Evolutionary conservation across 805 yeast species (phyloP).

Genomic region (Candida loeiensis): DNA sequence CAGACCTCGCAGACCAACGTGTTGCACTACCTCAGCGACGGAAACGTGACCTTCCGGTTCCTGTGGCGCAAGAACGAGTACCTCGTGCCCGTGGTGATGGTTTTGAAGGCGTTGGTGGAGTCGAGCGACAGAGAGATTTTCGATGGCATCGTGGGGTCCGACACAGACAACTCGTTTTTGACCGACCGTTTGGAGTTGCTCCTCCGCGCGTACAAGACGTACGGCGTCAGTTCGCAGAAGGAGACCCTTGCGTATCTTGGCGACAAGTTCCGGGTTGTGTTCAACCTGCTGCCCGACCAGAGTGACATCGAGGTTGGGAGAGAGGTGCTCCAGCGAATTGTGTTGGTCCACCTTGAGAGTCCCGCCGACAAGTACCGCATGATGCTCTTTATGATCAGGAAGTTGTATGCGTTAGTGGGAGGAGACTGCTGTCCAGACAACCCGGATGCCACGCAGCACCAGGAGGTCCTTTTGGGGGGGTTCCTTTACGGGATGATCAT

Average conservation of each 20-base stretch:
- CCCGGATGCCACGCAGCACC: slow-evolving; percentile 99
- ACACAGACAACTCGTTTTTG: slow-evolving; percentile 81
- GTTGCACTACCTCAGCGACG: slow-evolving; percentile 91
- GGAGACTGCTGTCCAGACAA: slow-evolving; percentile 97
- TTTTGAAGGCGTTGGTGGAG: slow-evolving; percentile 83
- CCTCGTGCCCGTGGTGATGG: slow-evolving; percentile 88
- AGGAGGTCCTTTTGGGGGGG: slow-evolving; percentile 93
- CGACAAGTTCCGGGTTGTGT: slow-evolving; percentile 90
- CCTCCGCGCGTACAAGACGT: slow-evolving; percentile 81
- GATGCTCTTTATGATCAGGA: slow-evolving; percentile 92
- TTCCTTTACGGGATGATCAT: slow-evolving; percentile 94
- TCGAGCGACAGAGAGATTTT: slow-evolving; percentile 93
- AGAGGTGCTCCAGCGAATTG: slow-evolving; percentile 77
- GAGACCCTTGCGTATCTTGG: slow-evolving; percentile 94
- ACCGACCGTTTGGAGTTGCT: slow-evolving; percentile 96
- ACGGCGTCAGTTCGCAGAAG: slow-evolving; percentile 70
- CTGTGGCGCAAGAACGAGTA: slow-evolving; percentile 97
- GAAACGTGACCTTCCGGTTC: slow-evolving; percentile 93
- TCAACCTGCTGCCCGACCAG: slow-evolving; percentile 83
- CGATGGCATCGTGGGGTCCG: slow-evolving; percentile 93
- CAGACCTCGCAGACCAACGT: slow-evolving; percentile 97
- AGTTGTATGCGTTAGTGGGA: slow-evolving; percentile 89
- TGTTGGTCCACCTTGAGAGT: slow-evolving; percentile 78
- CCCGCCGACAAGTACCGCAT: slow-evolving; percentile 79
- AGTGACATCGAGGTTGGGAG: slow-evolving; percentile 89